Base-by-base conservation (phyloP, 2,329 filamentous ascomycete species). In the Cadophora luteo-olivacea region DNA sequence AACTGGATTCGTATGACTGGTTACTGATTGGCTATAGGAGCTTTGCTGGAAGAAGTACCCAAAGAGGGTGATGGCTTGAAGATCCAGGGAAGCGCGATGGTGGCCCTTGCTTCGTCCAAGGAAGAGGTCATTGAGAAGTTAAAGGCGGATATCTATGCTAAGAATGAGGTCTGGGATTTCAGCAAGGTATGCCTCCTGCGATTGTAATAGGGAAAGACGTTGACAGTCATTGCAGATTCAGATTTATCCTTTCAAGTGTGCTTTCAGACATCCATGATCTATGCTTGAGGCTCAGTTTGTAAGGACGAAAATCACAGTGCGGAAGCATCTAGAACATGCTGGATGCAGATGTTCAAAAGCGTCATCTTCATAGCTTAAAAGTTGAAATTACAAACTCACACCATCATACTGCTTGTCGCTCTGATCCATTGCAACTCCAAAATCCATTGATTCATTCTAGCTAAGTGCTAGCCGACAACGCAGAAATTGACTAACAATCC, bases 161-260 rank as follows among this genome's bases (percentile, higher is more conserved):
- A 81, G 69, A 84, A 80, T 54, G 92, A 89, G 0, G 93, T 97
- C 9, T 97, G 94, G 94, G 92, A 97, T 82, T 77, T 91, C 68
- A 86, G 89, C 45, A 91, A 91, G 75, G 87, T 87, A 65, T 65
- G 73, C 69, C 55, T 29, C 49, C 16, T 49, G 14, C 41, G 62
- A 52, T 36, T 4, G 36, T n/a, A 24, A 16, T 9, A 8, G 25
- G 12, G 41, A 32, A 11, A 14, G 14, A 32, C 55, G 45, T 68
- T 72, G 54, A 75, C 54, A 19, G 25, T 54, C 14, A 33, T 11
- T 61, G 19, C 29, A 76, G 83, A 79, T 80, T 65, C 82, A 85
- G 74, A 84, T 87, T 67, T 85, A 83, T 72, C 83, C 85, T 19
- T 82, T 83, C 74, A 81, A 82, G 69, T 80, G 80, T 70, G 81